A percentile compares a stretch with the other conserved stretches of the same genome.
Evolutionary conservation across 1,284 basidiomycete species (phyloP).

Genomic region (Malassezia yamatoensis): DNA sequence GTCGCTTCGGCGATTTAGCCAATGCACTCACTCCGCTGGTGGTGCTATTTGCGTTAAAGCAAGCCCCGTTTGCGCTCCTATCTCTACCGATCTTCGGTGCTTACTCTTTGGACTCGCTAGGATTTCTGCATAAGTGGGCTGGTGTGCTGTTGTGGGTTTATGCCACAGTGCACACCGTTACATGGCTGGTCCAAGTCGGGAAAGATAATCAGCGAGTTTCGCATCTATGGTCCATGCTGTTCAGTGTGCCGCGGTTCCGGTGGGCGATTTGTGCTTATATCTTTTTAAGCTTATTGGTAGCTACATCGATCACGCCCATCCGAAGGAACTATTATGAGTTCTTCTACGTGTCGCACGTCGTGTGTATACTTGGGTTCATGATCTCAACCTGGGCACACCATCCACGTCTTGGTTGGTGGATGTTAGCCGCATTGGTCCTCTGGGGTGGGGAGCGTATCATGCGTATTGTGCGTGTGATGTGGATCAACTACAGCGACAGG

Average conservation of each 20-base stretch:
- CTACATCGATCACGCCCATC: constrained; percentile 59
- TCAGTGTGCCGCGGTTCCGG: constrained; percentile 62
- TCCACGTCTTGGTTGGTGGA: constrained; percentile 55
- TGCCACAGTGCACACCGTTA: constrained; percentile 59
- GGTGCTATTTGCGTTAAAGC: constrained; percentile 67
- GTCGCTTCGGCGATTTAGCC: constrained; percentile 64
- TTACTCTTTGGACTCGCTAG: constrained; percentile 66
- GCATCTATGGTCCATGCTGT: constrained; percentile 58
- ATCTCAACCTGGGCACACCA: constrained; percentile 47
- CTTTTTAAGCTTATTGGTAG: constrained; percentile 60
- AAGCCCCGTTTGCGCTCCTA: constrained; percentile 69
- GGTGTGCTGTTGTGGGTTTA: constrained; percentile 66
- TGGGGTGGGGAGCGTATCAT: constrained; percentile 53
- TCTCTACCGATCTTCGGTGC: constrained; percentile 62
- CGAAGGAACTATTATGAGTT: constrained; percentile 63
- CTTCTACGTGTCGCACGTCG: constrained; percentile 65
- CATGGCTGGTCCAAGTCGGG: constrained; percentile 66
- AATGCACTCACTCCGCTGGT: constrained; percentile 69
- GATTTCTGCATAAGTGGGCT: constrained; percentile 62
- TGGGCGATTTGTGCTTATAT: constrained; percentile 64
- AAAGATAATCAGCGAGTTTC: constrained; percentile 52
- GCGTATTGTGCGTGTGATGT: constrained; percentile 6
- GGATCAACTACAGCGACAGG: constrained; percentile 12
- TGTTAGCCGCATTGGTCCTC: constrained; percentile 56
- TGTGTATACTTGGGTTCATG: constrained; percentile 48